These are phyloP conservation scores for Pelargonium cotyledonis DNA, from an alignment of 441 rosid species.

Conservation along the genomic window DNA sequence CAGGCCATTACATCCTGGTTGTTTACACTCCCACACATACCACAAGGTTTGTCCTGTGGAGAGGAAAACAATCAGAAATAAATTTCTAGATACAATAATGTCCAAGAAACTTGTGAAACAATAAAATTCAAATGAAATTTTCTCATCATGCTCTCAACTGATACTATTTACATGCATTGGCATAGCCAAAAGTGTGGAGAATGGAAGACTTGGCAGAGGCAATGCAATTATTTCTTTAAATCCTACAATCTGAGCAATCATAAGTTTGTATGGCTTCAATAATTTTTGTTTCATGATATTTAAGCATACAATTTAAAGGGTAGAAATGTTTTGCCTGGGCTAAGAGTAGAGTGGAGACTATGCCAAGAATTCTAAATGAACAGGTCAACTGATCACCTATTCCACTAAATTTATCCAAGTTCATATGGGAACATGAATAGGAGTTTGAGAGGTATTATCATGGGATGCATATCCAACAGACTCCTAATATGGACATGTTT, in stretches of 20 bases:
- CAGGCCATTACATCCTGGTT: neutral
- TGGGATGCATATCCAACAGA: too few species aligned
- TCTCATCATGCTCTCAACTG: neutral
- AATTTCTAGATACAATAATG: neutral
- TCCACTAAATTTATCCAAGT: too few species aligned
- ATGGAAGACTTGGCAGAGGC: neutral
- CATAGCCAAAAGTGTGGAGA: neutral
- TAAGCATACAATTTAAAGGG: neutral
- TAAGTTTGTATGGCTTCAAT: neutral
- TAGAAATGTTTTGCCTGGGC: neutral
- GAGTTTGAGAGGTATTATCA: too few species aligned
- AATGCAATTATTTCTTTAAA: neutral
- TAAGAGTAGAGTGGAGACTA: neutral
- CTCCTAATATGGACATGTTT: too few species aligned
- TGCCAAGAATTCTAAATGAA: neutral
- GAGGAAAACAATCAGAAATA: neutral
- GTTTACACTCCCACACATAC: neutral
- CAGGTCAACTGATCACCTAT: too few species aligned
- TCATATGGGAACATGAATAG: too few species aligned
- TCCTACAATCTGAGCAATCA: neutral
- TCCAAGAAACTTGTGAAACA: neutral
- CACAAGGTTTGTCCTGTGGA: conserved; percentile 6
- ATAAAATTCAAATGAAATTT: neutral
- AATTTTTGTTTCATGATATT: neutral
- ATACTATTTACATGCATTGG: neutral